Conservation (phyloP, 225 moss, liverwort and hornwort species). For the Pseudoscleropodium purum region DNA sequence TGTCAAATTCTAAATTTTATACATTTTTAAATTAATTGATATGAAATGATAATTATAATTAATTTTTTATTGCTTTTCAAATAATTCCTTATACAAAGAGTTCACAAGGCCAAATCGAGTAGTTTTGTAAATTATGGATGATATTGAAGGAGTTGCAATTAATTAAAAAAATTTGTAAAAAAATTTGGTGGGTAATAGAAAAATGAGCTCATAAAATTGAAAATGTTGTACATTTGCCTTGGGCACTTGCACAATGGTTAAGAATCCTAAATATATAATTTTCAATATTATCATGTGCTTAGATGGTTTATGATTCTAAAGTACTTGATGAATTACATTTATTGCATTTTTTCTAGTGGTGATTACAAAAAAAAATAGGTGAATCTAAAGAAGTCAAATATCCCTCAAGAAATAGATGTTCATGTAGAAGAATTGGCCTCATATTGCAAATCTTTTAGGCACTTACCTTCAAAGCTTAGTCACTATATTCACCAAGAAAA, state of each 20-base stretch:
- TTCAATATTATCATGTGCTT: rapidly evolving
- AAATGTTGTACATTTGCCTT: not conserved
- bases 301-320: too few relatives aligned
- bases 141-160: not conserved
- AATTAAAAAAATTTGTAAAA: not conserved
- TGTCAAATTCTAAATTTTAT: too few relatives aligned
- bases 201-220: not conserved
- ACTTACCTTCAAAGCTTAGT: too few relatives aligned
- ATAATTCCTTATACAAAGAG: not conserved
- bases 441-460: not conserved
- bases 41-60: not conserved
- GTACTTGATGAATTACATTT: not conserved
- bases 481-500: rapidly evolving
- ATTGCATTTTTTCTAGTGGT: not conserved
- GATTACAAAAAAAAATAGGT: not conserved
- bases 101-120: rapidly evolving
- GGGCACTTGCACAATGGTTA: not conserved
- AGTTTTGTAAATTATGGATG: not conserved
- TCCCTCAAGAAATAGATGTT: too few relatives aligned
- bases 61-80: not conserved
- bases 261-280: too few relatives aligned
- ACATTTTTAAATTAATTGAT: not conserved
- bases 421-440: rapidly evolving
- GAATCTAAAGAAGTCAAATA: too few relatives aligned
- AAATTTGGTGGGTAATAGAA: rapidly evolving